These are phyloP conservation scores for Termitomyces sp. DNA, from an alignment of 768 basidiomycete species.

Conservation along the genomic window DNA sequence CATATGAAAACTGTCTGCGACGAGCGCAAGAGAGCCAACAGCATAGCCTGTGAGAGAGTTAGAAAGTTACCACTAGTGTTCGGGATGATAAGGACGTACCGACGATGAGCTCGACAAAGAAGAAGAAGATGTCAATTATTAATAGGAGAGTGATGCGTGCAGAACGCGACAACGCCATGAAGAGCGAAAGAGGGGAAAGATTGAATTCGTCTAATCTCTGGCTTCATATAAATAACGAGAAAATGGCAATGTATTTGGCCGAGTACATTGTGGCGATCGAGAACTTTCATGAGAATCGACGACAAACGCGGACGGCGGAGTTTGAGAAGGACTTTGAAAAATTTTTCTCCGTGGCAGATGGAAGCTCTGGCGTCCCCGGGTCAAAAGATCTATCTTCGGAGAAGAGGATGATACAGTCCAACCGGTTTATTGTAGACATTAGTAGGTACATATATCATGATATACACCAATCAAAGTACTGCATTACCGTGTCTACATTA, in stretches of 20 bases:
- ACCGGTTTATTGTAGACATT: too few relatives aligned
- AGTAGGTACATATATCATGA: too few relatives aligned
- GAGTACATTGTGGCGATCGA: background rate
- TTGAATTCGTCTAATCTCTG: background rate
- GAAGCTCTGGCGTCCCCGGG: too few relatives aligned
- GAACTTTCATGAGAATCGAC: background rate
- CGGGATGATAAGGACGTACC: slow-evolving; percentile 35
- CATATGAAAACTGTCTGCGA: slow-evolving; percentile 99
- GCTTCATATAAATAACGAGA: background rate
- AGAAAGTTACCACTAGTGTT: slow-evolving; percentile 3
- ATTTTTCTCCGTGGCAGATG: too few relatives aligned
- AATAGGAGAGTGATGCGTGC: slow-evolving; percentile 73
- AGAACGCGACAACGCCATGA: slow-evolving; percentile 61
- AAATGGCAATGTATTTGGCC: too few relatives aligned
- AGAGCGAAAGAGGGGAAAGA: background rate
- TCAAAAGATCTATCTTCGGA: too few relatives aligned
- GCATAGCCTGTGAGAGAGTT: slow-evolving; percentile 70
- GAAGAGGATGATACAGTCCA: too few relatives aligned
- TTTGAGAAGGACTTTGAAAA: too few relatives aligned
- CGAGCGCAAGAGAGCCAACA: slow-evolving; percentile 92
- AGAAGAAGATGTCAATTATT: slow-evolving; percentile 81
- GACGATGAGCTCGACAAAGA: slow-evolving; percentile 79
- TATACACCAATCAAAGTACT: too few relatives aligned
- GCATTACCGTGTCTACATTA: too few relatives aligned
- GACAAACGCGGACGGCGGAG: too few relatives aligned